phyloP scores from a whole-genome alignment of 202 grass and related monocot species.

The Panicum virgatum region DNA sequence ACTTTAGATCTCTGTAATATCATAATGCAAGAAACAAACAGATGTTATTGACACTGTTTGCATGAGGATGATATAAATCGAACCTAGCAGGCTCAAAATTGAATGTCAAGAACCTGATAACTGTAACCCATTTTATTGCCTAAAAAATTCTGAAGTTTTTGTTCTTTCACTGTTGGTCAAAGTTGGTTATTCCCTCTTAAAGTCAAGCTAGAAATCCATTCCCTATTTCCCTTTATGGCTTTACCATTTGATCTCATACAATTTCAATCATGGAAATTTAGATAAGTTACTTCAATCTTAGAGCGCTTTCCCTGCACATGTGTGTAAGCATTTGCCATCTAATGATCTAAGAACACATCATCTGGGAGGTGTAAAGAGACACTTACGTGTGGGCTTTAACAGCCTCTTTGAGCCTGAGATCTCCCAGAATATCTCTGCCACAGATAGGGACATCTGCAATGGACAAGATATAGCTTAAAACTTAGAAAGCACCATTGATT shows the following conservation, averaged over 20 bases:
- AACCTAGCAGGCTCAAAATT: background rate
- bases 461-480: slow-evolving; percentile 29
- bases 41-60: background rate
- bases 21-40: background rate
- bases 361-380: background rate
- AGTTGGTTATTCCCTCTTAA: background rate
- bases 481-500: background rate
- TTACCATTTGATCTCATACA: background rate
- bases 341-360: slow-evolving; percentile 8
- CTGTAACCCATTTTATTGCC: background rate
- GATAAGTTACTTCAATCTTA: background rate
- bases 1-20: background rate
- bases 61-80: background rate
- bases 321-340: background rate
- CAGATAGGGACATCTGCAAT: slow-evolving; percentile 55
- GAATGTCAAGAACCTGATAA: background rate
- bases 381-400: slow-evolving; percentile 89
- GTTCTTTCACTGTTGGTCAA: background rate
- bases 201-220: background rate
- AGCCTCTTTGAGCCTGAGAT: slow-evolving; percentile 77
- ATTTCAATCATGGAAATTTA: background rate
- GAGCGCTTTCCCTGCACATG: background rate
- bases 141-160: background rate
- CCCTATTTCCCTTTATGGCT: background rate
- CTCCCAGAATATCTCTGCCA: slow-evolving; percentile 78